A percentile compares a stretch with the other conserved stretches of the same genome.
These are phyloP conservation scores for Chlamydomonas reinhardtii DNA, from an alignment of 163 green algal species.

Conservation along the genomic window DNA sequence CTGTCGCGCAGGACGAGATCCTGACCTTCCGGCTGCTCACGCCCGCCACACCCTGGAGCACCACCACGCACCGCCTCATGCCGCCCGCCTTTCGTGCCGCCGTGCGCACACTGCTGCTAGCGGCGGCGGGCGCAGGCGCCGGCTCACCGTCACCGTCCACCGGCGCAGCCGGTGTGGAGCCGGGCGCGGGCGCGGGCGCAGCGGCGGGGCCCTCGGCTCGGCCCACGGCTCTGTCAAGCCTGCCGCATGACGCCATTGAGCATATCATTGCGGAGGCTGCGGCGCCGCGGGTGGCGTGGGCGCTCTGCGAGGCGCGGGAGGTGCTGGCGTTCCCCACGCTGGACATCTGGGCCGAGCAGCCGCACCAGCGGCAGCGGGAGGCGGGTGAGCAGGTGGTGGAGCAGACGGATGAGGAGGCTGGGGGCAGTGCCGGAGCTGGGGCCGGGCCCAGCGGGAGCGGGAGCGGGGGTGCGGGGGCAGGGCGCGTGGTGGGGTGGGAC, in stretches of 20 bases:
- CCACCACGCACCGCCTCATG: constrained; percentile 2
- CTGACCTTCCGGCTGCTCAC: constrained; percentile 23
- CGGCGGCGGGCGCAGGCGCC: background rate
- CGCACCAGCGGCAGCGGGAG: too few species aligned
- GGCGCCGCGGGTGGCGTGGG: background rate
- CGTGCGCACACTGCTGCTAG: background rate
- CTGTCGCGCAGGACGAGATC: background rate
- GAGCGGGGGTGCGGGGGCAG: too few species aligned
- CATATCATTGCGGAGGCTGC: background rate
- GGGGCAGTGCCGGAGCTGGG: too few species aligned
- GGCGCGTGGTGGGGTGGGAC: too few species aligned
- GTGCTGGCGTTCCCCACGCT: constrained; percentile 3
- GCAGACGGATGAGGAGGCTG: too few species aligned
- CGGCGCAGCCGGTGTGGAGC: background rate
- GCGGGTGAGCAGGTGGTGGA: too few species aligned
- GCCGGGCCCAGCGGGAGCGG: too few species aligned
- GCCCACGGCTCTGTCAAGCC: constrained; percentile 11
- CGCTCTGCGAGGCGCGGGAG: background rate
- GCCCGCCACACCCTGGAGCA: constrained; percentile 3
- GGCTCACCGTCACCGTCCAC: background rate
- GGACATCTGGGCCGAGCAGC: background rate
- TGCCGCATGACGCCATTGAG: constrained; percentile 7
- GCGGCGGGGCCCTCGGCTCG: background rate
- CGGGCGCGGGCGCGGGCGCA: too few species aligned
- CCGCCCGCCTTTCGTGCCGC: constrained; percentile 17